Evolutionary conservation across 306 rosid genomes (phyloP).

Genomic region (Quercus gilva): DNA sequence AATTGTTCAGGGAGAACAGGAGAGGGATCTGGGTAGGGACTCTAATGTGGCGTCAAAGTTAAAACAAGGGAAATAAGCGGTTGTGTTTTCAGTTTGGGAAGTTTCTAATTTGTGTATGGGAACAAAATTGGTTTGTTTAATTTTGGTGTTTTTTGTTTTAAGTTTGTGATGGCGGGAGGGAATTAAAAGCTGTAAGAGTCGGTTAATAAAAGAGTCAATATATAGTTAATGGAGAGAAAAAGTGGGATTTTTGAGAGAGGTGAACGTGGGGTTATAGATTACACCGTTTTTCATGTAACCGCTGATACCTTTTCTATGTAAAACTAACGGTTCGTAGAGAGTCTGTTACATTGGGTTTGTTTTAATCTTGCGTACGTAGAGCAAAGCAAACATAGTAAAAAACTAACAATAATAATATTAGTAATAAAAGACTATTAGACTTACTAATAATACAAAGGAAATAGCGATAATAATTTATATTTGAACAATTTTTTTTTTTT

Average conservation of each 20-base stretch:
- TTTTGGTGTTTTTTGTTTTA: background rate
- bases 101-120: background rate
- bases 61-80: background rate
- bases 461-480: too few relatives aligned
- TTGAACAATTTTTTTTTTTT: too few relatives aligned
- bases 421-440: too few relatives aligned
- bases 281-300: background rate
- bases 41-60: background rate
- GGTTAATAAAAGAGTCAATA: background rate
- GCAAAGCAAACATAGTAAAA: too few relatives aligned
- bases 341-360: too few relatives aligned
- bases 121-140: background rate
- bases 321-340: background rate
- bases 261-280: conserved; percentile 13
- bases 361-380: too few relatives aligned
- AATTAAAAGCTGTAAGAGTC: background rate
- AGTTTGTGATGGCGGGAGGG: conserved; percentile 19
- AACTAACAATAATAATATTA: too few relatives aligned
- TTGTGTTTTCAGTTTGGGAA: background rate
- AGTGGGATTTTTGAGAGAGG: background rate
- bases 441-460: too few relatives aligned
- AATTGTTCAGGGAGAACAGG: background rate
- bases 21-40: too few relatives aligned
- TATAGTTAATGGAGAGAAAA: background rate
- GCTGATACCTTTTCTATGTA: background rate